Base-by-base conservation (phyloP, 2,329 filamentous ascomycete genomes). In the Cladosporium cucumerinum region DNA sequence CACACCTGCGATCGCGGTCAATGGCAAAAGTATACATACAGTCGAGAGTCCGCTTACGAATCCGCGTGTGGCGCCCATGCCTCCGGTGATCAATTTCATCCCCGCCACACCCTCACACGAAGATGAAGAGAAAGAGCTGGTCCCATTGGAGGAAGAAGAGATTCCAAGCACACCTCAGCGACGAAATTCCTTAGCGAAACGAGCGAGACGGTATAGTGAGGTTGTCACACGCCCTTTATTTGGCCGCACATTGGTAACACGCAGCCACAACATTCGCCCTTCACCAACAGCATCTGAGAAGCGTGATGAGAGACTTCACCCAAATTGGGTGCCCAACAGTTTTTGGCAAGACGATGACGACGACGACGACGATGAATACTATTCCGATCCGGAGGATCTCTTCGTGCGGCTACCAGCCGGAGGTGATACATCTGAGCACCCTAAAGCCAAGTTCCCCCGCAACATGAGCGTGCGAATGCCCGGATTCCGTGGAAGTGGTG, bases 261-360 rank as follows among this genome's bases (percentile, higher is more conserved):
- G 28, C 57, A 62, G 51, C 25, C 62, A 49, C 16, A 59, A 65
- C 3, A 68, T 23, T 69, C 72, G 59, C n/a, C 63, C 67, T 21
- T 55, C 52, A 46, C 32, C 63, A 61, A 43, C 26, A 65, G 55
- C 80, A 30, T 26, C 60, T 16, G 60, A 62, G 16, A 62, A 62
- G 49, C 60, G 60, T 8, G 60, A 85, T 62, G 79, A 78, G 51
- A 80, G 80, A 48, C 74, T 87, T 6, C 82, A 87, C 68, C 85
- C 86, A 1, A 86, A 88, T 72, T 89, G 87, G 87, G 81, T 83
- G 25, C 86, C 86, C 1, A 82, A 83, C 43, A 82, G 82, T n/a
- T 87, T 88, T 74, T 88, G 85, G 85, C 85, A 87, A 46, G 84
- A 84, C 46, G 76, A 79, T 18, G 84, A 84, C 48, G 75, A 85